These are phyloP conservation scores for Limnomonas spitsbergensis DNA, from an alignment of 139 green algal species.

Conservation along the genomic window DNA sequence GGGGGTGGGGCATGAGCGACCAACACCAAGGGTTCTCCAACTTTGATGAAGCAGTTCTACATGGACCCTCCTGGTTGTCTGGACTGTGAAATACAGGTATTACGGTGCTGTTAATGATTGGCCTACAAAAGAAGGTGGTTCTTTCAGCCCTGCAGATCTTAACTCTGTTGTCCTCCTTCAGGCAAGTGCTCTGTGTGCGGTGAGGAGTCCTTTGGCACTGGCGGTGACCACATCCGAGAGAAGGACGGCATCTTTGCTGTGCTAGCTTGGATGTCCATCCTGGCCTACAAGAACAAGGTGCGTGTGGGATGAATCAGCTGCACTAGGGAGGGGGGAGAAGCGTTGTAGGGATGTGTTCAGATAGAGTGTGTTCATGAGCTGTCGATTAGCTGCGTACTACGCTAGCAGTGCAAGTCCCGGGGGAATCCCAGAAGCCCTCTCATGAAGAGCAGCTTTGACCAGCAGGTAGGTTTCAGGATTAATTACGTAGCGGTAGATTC, in stretches of 20 bases:
- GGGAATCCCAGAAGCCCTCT: no score
- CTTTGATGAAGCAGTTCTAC: background rate
- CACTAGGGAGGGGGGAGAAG: background rate
- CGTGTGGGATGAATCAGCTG: background rate
- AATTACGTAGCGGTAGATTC: no score
- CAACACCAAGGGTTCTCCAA: background rate
- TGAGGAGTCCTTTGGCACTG: slow-evolving; percentile 97
- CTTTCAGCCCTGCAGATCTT: no score
- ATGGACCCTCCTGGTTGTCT: no score
- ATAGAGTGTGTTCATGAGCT: background rate
- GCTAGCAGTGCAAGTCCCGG: no score
- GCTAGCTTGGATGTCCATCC: slow-evolving; percentile 85
- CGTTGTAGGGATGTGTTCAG: background rate
- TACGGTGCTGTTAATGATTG: no score
- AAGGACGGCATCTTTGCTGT: slow-evolving; percentile 98
- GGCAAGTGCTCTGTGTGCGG: slow-evolving; percentile 92
- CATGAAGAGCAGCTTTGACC: no score
- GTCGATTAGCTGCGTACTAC: background rate
- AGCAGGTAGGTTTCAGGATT: no score
- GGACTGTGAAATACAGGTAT: no score
- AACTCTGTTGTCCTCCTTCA: slow-evolving; percentile 1
- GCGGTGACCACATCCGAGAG: slow-evolving; percentile 94
- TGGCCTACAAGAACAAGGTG: slow-evolving; percentile 89
- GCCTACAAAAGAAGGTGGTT: no score
- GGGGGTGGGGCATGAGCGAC: no score